Evolutionary conservation across 1,284 basidiomycete species (phyloP).

Genomic region (Ustilago crameri): DNA sequence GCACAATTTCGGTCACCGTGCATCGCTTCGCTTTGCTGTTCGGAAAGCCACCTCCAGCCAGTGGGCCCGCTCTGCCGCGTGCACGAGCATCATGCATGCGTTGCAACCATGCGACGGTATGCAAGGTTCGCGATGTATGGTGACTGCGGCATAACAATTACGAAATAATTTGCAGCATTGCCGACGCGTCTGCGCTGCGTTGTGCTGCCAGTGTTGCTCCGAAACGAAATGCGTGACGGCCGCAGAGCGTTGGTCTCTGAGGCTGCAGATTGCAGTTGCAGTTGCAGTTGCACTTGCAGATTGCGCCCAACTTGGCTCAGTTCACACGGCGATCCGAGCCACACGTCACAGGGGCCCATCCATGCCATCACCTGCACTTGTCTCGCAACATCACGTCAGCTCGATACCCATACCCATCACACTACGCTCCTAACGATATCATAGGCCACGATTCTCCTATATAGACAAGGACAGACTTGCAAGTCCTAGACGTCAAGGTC

Average conservation of each 20-base stretch:
- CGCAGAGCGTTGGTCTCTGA: neutral
- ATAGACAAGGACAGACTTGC: no score
- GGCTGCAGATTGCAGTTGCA: no score
- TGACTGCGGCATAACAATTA: no score
- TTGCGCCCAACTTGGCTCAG: no score
- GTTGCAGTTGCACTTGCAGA: no score
- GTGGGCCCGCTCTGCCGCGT: neutral
- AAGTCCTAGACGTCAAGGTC: no score
- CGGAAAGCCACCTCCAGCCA: neutral
- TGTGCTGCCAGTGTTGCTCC: neutral
- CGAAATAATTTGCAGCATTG: no score
- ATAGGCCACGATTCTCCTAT: no score
- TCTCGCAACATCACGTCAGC: neutral
- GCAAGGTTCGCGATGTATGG: no score
- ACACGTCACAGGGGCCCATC: constrained; percentile 1
- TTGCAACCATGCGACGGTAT: no score
- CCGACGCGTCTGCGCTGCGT: constrained; percentile 7
- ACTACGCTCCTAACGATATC: no score
- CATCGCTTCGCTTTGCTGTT: neutral
- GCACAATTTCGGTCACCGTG: constrained; percentile 17
- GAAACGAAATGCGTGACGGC: neutral
- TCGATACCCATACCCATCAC: constrained; percentile 4
- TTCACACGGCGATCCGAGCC: constrained; percentile 16
- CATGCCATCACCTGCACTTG: neutral
- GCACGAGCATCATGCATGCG: neutral